These are phyloP conservation scores for Ophiostoma sp. DNA, from an alignment of 2,329 filamentous ascomycete species.

Conservation along the genomic window DNA sequence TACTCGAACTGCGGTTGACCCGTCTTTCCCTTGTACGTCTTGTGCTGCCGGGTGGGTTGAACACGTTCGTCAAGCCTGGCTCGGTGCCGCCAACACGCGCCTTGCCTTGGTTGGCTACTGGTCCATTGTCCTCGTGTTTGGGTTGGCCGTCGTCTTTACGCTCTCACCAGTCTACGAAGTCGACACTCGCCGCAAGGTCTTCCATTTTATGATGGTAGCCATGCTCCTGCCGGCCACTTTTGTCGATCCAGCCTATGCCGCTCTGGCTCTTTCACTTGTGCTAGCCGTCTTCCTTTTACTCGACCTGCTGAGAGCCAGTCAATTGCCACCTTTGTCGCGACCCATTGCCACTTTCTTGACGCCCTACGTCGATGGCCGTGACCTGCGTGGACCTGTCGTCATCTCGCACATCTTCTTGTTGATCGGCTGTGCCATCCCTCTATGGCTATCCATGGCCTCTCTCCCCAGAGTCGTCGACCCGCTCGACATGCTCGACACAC, in stretches of 20 bases:
- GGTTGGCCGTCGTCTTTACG: constrained; percentile 72
- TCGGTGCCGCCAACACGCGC: constrained; percentile 81
- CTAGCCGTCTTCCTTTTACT: constrained; percentile 84
- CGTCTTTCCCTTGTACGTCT: constrained; percentile 34
- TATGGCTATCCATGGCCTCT: constrained; percentile 83
- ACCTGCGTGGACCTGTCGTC: constrained; percentile 90
- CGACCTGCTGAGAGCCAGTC: constrained; percentile 84
- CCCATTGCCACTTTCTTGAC: constrained; percentile 84
- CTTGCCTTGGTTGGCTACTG: constrained; percentile 76
- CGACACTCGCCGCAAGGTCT: constrained; percentile 93
- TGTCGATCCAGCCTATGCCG: constrained; percentile 80
- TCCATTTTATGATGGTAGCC: constrained; percentile 96
- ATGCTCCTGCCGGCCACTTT: constrained; percentile 90
- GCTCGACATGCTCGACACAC: neutral
- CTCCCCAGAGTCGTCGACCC: constrained; percentile 50
- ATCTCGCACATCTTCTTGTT: constrained; percentile 95
- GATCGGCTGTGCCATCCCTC: constrained; percentile 89
- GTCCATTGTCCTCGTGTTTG: constrained; percentile 64
- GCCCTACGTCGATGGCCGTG: constrained; percentile 91
- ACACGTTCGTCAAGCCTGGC: constrained; percentile 59
- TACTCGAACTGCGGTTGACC: constrained; percentile 29
- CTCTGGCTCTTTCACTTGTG: constrained; percentile 75
- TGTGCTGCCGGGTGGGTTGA: constrained; percentile 62
- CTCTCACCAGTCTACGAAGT: constrained; percentile 81
- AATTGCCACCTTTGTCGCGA: constrained; percentile 84